phyloP scores from a whole-genome alignment of 2,329 filamentous ascomycete genomes.

The Fusarium subtropicale region DNA sequence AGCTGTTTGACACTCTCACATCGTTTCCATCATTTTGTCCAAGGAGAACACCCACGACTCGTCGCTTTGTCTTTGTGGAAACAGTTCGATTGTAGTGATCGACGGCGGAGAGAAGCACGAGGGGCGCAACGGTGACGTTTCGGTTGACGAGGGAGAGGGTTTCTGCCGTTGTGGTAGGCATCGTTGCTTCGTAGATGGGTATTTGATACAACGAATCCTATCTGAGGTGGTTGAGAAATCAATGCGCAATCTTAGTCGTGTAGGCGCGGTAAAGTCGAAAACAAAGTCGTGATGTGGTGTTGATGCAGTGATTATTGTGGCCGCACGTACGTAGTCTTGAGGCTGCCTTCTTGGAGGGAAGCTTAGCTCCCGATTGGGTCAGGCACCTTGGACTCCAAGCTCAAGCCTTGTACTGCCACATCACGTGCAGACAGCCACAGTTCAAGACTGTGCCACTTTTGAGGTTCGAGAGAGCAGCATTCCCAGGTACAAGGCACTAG shows the following conservation, averaged over 20 bases:
- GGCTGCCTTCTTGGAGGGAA: conserved; percentile 48
- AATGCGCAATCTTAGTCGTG: conserved; percentile 38
- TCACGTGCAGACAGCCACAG: conserved; percentile 37
- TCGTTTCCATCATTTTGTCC: conserved; percentile 97
- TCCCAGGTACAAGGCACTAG: no score
- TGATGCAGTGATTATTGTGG: conserved; percentile 40
- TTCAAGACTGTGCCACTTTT: conserved; percentile 19
- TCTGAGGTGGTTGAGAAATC: conserved; percentile 4
- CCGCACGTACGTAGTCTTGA: conserved; percentile 50
- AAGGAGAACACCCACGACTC: conserved; percentile 93
- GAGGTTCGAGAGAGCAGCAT: no score
- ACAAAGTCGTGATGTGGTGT: conserved; percentile 38
- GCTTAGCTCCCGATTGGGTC: conserved; percentile 49
- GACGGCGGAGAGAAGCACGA: conserved; percentile 96
- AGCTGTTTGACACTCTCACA: conserved; percentile 98
- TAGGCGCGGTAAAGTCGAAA: conserved; percentile 29
- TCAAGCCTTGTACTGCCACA: conserved; percentile 32
- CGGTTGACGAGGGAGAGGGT: conserved; percentile 93
- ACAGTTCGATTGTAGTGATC: conserved; percentile 97
- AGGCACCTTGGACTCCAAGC: conserved; percentile 32
- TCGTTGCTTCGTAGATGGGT: conserved; percentile 59
- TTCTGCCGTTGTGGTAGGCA: conserved; percentile 97
- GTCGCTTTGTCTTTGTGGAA: conserved; percentile 84
- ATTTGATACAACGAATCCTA: conserved; percentile 29
- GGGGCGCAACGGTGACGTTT: conserved; percentile 95